Percentiles rank a stretch among this genome's conserved stretches.
Evolutionary conservation across 768 basidiomycete species (phyloP).

Genomic region (Tylopilus felleus): DNA sequence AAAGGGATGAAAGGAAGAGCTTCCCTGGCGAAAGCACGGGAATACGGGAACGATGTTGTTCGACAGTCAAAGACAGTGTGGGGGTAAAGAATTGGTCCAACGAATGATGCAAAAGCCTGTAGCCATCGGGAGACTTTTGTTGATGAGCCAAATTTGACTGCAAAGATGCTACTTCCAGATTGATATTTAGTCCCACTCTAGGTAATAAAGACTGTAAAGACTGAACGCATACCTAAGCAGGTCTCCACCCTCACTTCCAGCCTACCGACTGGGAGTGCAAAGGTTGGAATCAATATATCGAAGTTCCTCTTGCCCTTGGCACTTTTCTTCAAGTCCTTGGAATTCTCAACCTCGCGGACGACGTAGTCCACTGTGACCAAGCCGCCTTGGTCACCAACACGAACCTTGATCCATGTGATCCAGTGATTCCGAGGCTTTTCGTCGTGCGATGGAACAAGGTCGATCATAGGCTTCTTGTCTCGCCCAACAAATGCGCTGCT

Average conservation of each 20-base stretch:
- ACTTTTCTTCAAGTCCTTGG: constrained; percentile 33
- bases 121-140: constrained; percentile 37
- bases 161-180: constrained; percentile 41
- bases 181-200: constrained; percentile 26
- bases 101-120: constrained; percentile 53
- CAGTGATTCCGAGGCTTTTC: constrained; percentile 55
- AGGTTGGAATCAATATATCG: constrained; percentile 64
- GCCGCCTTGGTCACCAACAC: constrained; percentile 49
- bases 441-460: constrained; percentile 45
- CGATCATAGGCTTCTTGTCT: constrained; percentile 32
- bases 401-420: constrained; percentile 63
- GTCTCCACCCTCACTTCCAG: constrained; percentile 60
- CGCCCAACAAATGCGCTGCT: constrained; percentile 40
- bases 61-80: constrained; percentile 39
- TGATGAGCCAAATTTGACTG: constrained; percentile 59
- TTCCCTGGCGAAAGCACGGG: constrained; percentile 10
- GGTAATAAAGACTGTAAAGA: background rate
- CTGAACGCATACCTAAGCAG: constrained; percentile 45
- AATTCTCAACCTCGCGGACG: constrained; percentile 36
- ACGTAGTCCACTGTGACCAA: constrained; percentile 64
- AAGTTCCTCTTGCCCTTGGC: constrained; percentile 31
- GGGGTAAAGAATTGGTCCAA: constrained; percentile 59
- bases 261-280: constrained; percentile 62
- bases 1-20: constrained; percentile 13
- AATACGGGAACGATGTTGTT: constrained; percentile 5